These are phyloP conservation scores for Balansia obtecta DNA, from an alignment of 2,329 filamentous ascomycete genomes.

Conservation along the genomic window DNA sequence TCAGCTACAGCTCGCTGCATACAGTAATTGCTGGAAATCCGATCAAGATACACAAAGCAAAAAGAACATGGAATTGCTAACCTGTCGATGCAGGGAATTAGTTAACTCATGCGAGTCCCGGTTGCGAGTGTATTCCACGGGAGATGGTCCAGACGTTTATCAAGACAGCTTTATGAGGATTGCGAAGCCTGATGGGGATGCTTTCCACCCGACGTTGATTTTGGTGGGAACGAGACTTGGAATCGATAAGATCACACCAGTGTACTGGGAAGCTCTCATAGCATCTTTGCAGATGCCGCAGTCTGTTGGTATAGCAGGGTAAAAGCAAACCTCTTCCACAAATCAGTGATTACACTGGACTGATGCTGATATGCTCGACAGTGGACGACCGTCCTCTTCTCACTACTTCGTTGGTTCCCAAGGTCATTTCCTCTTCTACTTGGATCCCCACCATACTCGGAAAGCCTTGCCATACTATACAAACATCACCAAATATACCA, in stretches of 20 bases:
- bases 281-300: conserved; percentile 75
- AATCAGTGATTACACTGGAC: neutral
- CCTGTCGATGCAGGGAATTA: conserved; percentile 47
- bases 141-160: conserved; percentile 84
- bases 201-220: conserved; percentile 75
- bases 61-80: neutral
- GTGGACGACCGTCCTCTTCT: conserved; percentile 83
- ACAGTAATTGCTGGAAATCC: conserved; percentile 45
- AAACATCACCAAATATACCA: conserved; percentile 44
- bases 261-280: conserved; percentile 91
- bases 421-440: conserved; percentile 76
- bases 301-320: conserved; percentile 94
- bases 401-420: conserved; percentile 49
- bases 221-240: conserved; percentile 81
- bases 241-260: conserved; percentile 85
- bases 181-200: conserved; percentile 52
- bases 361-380: conserved; percentile 21
- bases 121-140: conserved; percentile 76
- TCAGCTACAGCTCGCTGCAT: conserved; percentile 92
- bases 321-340: conserved; percentile 18
- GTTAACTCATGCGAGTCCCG: conserved; percentile 51
- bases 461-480: conserved; percentile 54
- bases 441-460: conserved; percentile 84
- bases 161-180: conserved; percentile 75
- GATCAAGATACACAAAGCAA: too few species aligned